A percentile compares a stretch with the other conserved stretches of the same genome.
phyloP scores from a whole-genome alignment of 1,139 yeast species.

The Yamadazyma membranifaciens region DNA sequence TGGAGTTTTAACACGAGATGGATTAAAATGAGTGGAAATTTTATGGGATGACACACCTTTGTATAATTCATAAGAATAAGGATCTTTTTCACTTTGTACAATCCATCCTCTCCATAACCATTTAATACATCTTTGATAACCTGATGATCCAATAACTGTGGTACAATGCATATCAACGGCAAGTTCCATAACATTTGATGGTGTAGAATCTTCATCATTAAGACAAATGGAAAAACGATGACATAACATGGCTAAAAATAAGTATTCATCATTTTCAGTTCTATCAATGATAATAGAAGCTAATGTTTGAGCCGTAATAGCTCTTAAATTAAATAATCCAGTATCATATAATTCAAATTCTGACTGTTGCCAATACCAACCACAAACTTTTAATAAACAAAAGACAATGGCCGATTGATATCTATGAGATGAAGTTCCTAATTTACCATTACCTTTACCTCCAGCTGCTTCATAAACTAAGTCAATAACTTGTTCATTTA shows the following conservation, averaged over 20 bases:
- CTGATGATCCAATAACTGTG: slow-evolving; percentile 70
- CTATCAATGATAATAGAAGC: slow-evolving; percentile 70
- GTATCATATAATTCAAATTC: slow-evolving; percentile 65
- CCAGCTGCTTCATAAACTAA: slow-evolving; percentile 78
- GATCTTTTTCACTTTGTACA: slow-evolving; percentile 69
- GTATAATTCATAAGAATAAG: slow-evolving; percentile 66
- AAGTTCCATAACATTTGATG: slow-evolving; percentile 72
- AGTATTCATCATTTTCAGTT: slow-evolving; percentile 56
- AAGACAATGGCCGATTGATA: slow-evolving; percentile 70
- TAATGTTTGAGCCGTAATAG: slow-evolving; percentile 66
- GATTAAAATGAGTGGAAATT: slow-evolving; percentile 69
- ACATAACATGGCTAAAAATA: slow-evolving; percentile 75
- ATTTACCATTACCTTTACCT: slow-evolving; percentile 63
- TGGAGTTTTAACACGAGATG: slow-evolving; percentile 83
- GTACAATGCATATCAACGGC: slow-evolving; percentile 88
- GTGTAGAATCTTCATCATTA: slow-evolving; percentile 59
- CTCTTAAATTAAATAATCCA: slow-evolving; percentile 58
- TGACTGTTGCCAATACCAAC: slow-evolving; percentile 71
- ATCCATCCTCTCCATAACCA: slow-evolving; percentile 97
- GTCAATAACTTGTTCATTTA: slow-evolving; percentile 56
- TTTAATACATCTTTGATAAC: slow-evolving; percentile 81
- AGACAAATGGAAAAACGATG: slow-evolving; percentile 69
- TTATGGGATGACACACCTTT: slow-evolving; percentile 56
- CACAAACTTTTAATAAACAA: slow-evolving; percentile 69
- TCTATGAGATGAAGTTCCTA: slow-evolving; percentile 55